These are phyloP conservation scores for Corchorus capsularis DNA, from an alignment of 345 rosid genomes.

Conservation along the genomic window DNA sequence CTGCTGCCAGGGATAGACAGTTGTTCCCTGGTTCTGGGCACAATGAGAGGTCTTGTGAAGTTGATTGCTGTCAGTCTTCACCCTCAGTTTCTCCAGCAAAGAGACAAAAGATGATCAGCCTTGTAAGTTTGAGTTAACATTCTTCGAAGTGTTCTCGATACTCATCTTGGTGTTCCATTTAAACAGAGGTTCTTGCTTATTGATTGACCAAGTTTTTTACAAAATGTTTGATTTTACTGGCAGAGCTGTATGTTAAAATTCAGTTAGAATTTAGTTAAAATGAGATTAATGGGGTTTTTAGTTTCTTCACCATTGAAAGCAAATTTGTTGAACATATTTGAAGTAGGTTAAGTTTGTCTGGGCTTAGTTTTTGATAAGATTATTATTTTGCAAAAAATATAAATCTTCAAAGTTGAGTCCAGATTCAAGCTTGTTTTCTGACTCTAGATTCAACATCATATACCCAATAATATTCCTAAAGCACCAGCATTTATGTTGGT, in stretches of 20 bases:
- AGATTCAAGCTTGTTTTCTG: too few species aligned
- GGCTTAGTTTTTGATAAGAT: neutral
- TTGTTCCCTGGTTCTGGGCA: slow-evolving; percentile 46
- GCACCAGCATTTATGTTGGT: neutral
- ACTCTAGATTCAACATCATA: too few species aligned
- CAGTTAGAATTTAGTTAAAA: neutral
- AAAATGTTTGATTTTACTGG: neutral
- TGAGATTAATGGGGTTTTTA: neutral
- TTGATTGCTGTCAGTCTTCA: slow-evolving; percentile 33
- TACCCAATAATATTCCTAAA: too few species aligned
- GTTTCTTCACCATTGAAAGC: neutral
- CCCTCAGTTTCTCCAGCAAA: slow-evolving; percentile 47
- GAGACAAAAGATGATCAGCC: slow-evolving; percentile 51
- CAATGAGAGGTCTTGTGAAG: slow-evolving; percentile 25
- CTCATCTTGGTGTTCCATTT: neutral
- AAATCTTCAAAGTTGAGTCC: too few species aligned
- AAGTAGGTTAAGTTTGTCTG: neutral
- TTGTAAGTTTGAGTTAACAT: slow-evolving; percentile 37
- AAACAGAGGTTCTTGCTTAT: neutral
- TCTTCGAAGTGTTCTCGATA: neutral
- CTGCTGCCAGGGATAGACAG: slow-evolving; percentile 75
- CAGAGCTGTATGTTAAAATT: neutral
- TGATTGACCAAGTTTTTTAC: neutral
- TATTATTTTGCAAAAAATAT: neutral
- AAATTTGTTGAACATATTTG: neutral